Conservation (phyloP, 2,329 filamentous ascomycete genomes). For the Paraphaeosphaeria sporulosa region DNA sequence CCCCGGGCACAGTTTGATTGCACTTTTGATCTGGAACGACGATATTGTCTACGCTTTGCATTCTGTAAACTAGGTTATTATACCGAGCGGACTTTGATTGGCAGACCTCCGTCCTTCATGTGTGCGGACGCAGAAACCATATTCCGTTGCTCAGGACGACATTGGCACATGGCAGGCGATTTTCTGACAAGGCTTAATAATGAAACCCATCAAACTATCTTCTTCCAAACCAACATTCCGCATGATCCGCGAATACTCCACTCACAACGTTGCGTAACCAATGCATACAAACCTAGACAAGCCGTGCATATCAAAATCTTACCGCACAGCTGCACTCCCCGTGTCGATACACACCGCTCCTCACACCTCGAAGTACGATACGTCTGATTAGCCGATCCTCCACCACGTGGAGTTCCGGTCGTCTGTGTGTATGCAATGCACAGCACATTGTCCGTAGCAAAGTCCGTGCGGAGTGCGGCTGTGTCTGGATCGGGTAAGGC, state of each 20-base stretch:
- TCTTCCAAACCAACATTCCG: too few relatives aligned
- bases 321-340: background rate
- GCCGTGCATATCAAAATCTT: background rate
- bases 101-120: background rate
- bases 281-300: too few relatives aligned
- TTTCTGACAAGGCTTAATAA: background rate
- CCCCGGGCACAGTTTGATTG: background rate
- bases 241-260: too few relatives aligned
- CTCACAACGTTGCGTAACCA: too few relatives aligned
- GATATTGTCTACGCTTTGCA: background rate
- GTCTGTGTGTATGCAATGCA: background rate
- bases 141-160: background rate
- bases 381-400: slow-evolving; percentile 3
- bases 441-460: slow-evolving; percentile 6
- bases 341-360: background rate
- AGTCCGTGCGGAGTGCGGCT: slow-evolving; percentile 9
- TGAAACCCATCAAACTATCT: background rate
- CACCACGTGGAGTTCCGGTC: slow-evolving; percentile 2
- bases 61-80: too few relatives aligned
- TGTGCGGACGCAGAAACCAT: background rate
- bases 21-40: background rate
- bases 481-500: background rate
- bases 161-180: background rate
- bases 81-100: background rate
- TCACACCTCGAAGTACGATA: background rate